Percentiles rank a stretch among this genome's conserved stretches.
Conservation (phyloP, 495 filamentous ascomycete species). For the Aspergillus olivimuriae region DNA sequence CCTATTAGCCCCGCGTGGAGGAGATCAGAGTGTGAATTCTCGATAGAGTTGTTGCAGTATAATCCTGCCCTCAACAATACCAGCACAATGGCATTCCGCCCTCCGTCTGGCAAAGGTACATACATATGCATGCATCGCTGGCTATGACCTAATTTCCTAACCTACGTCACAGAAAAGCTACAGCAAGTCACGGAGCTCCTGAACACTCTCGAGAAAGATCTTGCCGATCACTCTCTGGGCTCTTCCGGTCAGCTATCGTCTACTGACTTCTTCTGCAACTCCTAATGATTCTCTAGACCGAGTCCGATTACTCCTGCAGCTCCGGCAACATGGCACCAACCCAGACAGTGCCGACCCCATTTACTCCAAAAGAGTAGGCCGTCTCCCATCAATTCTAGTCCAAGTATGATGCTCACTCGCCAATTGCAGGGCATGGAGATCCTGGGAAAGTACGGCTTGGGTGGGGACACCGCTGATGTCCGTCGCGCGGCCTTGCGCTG, state of each 20-base stretch:
- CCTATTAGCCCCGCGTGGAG: too few species aligned
- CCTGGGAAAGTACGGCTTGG: constrained; percentile 66
- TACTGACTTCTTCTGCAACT: constrained; percentile 5
- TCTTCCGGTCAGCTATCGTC: constrained; percentile 47
- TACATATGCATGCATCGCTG: too few species aligned
- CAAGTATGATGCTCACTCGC: constrained; percentile 12
- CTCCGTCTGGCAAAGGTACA: too few species aligned
- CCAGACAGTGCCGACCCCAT: constrained; percentile 68
- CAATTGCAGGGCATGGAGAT: constrained; percentile 63
- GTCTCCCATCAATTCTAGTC: not conserved
- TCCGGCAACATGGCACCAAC: constrained; percentile 74
- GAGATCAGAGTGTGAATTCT: too few species aligned
- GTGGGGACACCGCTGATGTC: constrained; percentile 48
- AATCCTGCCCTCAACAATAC: too few species aligned
- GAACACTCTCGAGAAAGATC: constrained; percentile 50
- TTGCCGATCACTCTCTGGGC: constrained; percentile 45
- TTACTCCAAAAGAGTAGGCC: constrained; percentile 64
- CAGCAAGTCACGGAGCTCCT: constrained; percentile 56
- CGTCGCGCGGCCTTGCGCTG: constrained; percentile 77
- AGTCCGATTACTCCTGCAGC: constrained; percentile 56
- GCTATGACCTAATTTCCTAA: not conserved
- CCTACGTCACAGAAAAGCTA: constrained; percentile 48
- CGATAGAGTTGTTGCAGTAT: too few species aligned
- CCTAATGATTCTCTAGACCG: constrained; percentile 42
- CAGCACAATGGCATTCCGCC: too few species aligned